These are phyloP conservation scores for Vaccinium corymbosum DNA, from an alignment of 148 eudicot genomes.

Conservation along the genomic window DNA sequence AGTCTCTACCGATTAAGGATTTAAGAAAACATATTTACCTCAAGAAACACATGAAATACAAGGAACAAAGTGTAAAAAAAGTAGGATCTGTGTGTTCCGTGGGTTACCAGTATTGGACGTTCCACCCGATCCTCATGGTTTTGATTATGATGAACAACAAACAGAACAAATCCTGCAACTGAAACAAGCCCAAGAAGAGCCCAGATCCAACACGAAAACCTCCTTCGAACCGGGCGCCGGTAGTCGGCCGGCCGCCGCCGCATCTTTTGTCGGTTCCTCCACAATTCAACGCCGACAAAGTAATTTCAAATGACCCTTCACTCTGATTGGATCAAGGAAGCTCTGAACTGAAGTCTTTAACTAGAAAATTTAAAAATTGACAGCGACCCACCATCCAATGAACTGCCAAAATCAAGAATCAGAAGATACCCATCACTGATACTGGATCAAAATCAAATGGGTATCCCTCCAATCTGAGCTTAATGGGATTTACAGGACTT, in stretches of 20 bases:
- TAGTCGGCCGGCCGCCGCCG: constrained; percentile 77
- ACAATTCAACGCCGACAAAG: constrained; percentile 22
- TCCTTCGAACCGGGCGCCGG: constrained; percentile 80
- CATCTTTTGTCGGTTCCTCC: constrained; percentile 40
- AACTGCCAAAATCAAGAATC: background rate
- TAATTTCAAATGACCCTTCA: constrained; percentile 12
- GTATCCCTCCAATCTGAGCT: background rate
- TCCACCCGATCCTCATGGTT: constrained; percentile 41
- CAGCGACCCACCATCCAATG: constrained; percentile 13
- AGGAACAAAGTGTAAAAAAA: background rate
- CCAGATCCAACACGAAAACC: constrained; percentile 81
- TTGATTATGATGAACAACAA: constrained; percentile 66
- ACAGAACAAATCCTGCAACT: constrained; percentile 54
- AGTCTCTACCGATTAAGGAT: background rate
- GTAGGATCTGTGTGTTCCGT: background rate
- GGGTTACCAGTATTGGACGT: constrained; percentile 47
- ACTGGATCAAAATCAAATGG: constrained; percentile 12
- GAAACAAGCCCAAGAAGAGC: constrained; percentile 48
- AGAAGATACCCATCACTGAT: constrained; percentile 20
- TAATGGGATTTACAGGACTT: background rate
- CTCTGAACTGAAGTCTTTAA: background rate
- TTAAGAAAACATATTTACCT: too few species aligned
- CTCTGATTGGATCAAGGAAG: constrained; percentile 22
- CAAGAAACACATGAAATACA: constrained; percentile 1
- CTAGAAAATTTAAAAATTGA: constrained; percentile 16